Percentiles rank a stretch among this genome's conserved stretches.
These are phyloP conservation scores for Lippia alba DNA, from an alignment of 305 asterid genomes.

Conservation along the genomic window DNA sequence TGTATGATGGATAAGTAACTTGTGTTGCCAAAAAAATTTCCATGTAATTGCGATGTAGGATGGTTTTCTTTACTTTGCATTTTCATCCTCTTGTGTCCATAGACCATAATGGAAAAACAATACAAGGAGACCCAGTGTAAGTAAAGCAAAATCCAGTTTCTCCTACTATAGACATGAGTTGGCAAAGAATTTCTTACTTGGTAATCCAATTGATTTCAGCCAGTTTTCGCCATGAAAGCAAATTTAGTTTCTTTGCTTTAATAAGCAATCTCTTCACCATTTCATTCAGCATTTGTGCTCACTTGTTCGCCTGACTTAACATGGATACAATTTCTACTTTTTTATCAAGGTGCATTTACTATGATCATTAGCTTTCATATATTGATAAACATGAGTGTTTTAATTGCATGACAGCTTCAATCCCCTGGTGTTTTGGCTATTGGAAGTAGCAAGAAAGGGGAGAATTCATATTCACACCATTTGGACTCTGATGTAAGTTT, in stretches of 20 bases:
- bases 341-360: slow-evolving; percentile 23
- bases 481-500: slow-evolving; percentile 86
- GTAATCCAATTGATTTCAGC: slow-evolving; percentile 19
- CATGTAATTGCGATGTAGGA: too few relatives aligned
- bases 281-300: background rate
- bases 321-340: slow-evolving; percentile 20
- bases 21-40: too few relatives aligned
- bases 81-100: too few relatives aligned
- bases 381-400: slow-evolving; percentile 18
- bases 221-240: slow-evolving; percentile 1
- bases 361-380: slow-evolving; percentile 13
- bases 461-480: slow-evolving; percentile 96
- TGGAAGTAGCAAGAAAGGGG: slow-evolving; percentile 99
- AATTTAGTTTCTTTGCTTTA: slow-evolving; percentile 5
- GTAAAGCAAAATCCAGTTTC: too few relatives aligned
- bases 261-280: background rate
- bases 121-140: too few relatives aligned
- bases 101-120: too few relatives aligned
- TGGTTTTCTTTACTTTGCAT: too few relatives aligned
- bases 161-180: background rate
- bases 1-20: too few relatives aligned
- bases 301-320: slow-evolving; percentile 17
- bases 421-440: slow-evolving; percentile 95
- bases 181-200: background rate
- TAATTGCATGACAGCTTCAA: slow-evolving; percentile 67